Evolutionary conservation across 768 basidiomycete species (phyloP).

Genomic region (Agaricus sinodeliciosus): DNA sequence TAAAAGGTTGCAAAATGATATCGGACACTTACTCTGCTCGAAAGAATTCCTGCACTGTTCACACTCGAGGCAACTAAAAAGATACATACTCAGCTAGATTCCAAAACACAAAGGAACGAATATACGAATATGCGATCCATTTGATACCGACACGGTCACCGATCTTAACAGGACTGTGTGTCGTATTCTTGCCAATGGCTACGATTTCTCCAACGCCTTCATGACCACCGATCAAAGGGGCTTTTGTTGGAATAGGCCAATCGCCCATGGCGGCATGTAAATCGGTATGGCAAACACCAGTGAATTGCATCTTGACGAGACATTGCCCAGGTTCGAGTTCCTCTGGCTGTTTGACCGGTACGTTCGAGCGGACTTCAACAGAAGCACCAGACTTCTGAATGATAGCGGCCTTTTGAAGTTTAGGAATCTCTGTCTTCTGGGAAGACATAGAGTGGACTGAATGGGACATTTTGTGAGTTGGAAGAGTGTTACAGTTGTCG

Average conservation of each 20-base stretch:
- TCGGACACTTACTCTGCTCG: constrained; percentile 54
- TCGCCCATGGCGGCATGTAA: constrained; percentile 70
- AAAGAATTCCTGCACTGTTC: constrained; percentile 71
- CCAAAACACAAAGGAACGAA: neutral
- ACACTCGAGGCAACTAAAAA: constrained; percentile 54
- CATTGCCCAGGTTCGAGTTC: constrained; percentile 65
- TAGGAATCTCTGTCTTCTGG: constrained; percentile 24
- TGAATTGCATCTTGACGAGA: constrained; percentile 68
- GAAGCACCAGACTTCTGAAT: constrained; percentile 25
- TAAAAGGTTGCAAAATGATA: neutral
- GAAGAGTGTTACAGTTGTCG: neutral
- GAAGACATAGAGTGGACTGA: neutral
- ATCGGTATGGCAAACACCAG: constrained; percentile 86
- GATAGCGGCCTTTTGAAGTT: constrained; percentile 37
- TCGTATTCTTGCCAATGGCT: constrained; percentile 66
- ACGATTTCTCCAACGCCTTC: constrained; percentile 80
- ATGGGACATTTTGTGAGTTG: constrained; percentile 4
- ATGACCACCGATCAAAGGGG: constrained; percentile 75
- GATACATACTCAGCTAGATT: neutral
- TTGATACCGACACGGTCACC: constrained; percentile 84
- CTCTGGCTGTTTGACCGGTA: constrained; percentile 49
- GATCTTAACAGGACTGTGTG: constrained; percentile 53
- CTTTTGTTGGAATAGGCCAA: constrained; percentile 68
- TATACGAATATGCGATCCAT: constrained; percentile 60
- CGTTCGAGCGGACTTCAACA: constrained; percentile 34